Conservation (phyloP, 305 asterid species). For the Fraxinus nigra region DNA sequence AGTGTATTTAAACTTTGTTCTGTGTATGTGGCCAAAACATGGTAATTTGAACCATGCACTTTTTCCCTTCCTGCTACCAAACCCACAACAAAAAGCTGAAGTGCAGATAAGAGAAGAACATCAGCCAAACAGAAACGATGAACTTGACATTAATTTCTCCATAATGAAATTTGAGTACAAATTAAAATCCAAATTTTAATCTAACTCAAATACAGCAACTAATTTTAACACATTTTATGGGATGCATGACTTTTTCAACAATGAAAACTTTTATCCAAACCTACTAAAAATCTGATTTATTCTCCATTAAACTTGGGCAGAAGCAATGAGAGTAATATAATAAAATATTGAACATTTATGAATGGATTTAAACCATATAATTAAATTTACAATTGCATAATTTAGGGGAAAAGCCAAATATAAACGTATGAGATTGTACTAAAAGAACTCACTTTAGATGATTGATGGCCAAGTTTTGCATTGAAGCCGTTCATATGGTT, state of each 20-base stretch:
- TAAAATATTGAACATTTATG: too few species aligned
- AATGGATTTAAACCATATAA: too few species aligned
- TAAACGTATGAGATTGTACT: neutral
- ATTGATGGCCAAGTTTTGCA: slow-evolving; percentile 29
- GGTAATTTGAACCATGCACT: neutral
- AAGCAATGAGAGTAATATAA: too few species aligned
- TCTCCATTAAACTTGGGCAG: too few species aligned
- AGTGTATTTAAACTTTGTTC: neutral
- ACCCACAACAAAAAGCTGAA: too few species aligned
- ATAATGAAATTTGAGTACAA: neutral
- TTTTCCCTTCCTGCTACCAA: too few species aligned
- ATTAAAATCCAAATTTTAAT: too few species aligned
- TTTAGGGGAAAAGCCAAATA: neutral
- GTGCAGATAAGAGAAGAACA: neutral
- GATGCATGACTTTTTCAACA: too few species aligned
- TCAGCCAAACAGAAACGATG: neutral
- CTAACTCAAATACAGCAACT: too few species aligned
- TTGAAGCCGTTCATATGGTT: slow-evolving; percentile 14
- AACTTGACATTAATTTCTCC: neutral
- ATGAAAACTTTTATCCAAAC: too few species aligned
- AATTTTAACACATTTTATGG: too few species aligned
- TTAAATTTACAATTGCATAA: neutral
- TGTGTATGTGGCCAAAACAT: neutral
- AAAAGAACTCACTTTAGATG: slow-evolving; percentile 37
- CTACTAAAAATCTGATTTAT: too few species aligned